These are phyloP conservation scores for Millerozyma miso DNA, from an alignment of 805 yeast species.

Conservation along the genomic window DNA sequence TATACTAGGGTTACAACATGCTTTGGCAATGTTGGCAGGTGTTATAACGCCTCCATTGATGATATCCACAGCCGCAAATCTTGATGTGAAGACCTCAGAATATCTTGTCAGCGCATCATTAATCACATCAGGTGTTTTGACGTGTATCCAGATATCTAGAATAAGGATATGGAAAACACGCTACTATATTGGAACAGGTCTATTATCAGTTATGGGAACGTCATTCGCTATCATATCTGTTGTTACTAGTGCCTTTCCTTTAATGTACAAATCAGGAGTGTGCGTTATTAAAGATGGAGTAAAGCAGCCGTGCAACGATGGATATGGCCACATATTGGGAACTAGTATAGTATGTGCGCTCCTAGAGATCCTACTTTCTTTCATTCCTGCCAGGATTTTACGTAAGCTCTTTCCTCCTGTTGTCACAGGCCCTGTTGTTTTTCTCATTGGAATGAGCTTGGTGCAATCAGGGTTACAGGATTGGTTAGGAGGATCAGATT, in stretches of 20 bases:
- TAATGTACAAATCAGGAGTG: slow-evolving; percentile 58
- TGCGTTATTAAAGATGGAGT: slow-evolving; percentile 65
- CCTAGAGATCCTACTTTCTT: slow-evolving; percentile 67
- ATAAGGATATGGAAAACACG: slow-evolving; percentile 71
- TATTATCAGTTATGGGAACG: slow-evolving; percentile 86
- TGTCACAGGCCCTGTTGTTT: slow-evolving; percentile 91
- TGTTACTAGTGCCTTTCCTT: slow-evolving; percentile 68
- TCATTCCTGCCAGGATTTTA: slow-evolving; percentile 67
- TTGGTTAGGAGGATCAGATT: slow-evolving; percentile 85
- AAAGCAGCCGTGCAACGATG: slow-evolving; percentile 76
- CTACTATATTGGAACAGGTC: slow-evolving; percentile 81
- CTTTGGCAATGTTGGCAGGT: slow-evolving; percentile 93
- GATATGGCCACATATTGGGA: slow-evolving; percentile 82
- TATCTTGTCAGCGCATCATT: slow-evolving; percentile 38
- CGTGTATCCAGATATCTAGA: slow-evolving; percentile 63
- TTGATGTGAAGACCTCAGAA: slow-evolving; percentile 37
- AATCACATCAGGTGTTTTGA: slow-evolving; percentile 48
- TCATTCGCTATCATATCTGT: slow-evolving; percentile 85
- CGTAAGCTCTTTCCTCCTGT: slow-evolving; percentile 81
- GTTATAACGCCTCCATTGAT: slow-evolving; percentile 79
- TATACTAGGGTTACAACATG: slow-evolving; percentile 80
- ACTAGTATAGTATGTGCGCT: slow-evolving; percentile 75
- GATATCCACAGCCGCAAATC: slow-evolving; percentile 60
- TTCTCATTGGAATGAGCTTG: slow-evolving; percentile 72
- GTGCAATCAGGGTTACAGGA: slow-evolving; percentile 72